phyloP scores from a whole-genome alignment of 345 rosid genomes.

The Aurinia saxatilis region DNA sequence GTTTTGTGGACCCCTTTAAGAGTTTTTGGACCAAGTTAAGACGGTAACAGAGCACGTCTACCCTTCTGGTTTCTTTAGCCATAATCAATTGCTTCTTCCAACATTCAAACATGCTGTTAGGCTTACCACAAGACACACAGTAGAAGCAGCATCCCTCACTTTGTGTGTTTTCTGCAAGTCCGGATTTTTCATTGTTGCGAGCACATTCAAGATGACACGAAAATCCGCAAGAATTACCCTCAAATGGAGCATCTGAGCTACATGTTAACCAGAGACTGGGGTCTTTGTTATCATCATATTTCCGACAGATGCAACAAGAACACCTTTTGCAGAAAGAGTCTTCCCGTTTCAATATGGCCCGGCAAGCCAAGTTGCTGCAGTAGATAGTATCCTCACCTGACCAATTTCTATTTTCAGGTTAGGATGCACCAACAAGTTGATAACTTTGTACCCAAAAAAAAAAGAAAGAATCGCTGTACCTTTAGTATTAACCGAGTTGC shows the following conservation, averaged over 20 bases:
- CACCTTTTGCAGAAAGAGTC: conserved; percentile 74
- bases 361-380: conserved; percentile 68
- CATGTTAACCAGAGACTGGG: conserved; percentile 83
- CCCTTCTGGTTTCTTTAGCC: conserved; percentile 82
- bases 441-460: neutral
- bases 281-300: conserved; percentile 77
- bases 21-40: conserved; percentile 53
- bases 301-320: conserved; percentile 74
- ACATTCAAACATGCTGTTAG: conserved; percentile 49
- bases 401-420: neutral
- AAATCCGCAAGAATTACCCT: conserved; percentile 49
- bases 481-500: conserved; percentile 18
- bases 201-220: conserved; percentile 77
- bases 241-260: conserved; percentile 42
- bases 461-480: conserved; percentile 1
- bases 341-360: conserved; percentile 36
- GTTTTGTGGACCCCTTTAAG: conserved; percentile 39
- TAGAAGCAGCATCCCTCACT: conserved; percentile 47
- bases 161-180: conserved; percentile 35
- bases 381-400: conserved; percentile 26
- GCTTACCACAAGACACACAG: conserved; percentile 62
- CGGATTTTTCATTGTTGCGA: conserved; percentile 44
- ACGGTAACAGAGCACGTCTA: conserved; percentile 64
- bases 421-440: neutral
- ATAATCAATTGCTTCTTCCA: conserved; percentile 66